phyloP scores from a whole-genome alignment of 306 rosid species.

The Lagenaria siceraria region DNA sequence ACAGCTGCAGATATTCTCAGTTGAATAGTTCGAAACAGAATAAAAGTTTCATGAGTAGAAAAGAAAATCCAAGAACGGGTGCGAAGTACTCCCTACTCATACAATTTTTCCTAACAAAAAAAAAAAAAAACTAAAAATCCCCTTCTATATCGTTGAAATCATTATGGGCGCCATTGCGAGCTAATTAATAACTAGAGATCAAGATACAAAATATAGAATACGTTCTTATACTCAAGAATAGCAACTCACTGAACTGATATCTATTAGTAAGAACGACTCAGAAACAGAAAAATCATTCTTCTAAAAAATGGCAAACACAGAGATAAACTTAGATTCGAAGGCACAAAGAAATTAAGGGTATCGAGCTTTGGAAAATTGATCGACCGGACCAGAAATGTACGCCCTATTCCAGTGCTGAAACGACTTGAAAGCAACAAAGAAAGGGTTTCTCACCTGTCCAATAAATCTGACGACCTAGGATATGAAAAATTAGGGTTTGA shows the following conservation, averaged over 20 bases:
- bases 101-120: too few relatives aligned
- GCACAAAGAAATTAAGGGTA: background rate
- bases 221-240: background rate
- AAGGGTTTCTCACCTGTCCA: background rate
- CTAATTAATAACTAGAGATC: background rate
- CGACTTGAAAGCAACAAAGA: background rate
- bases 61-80: background rate
- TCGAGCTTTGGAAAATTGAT: background rate
- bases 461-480: background rate
- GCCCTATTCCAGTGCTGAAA: background rate
- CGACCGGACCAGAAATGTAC: background rate
- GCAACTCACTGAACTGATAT: background rate
- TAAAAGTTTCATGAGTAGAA: background rate
- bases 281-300: background rate
- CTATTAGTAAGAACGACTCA: background rate
- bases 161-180: background rate
- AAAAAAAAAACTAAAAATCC: background rate
- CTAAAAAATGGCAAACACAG: background rate
- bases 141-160: background rate
- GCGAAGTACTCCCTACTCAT: background rate
- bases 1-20: background rate
- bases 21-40: background rate
- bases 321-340: background rate
- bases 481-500: background rate
- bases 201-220: background rate